Base-by-base conservation (phyloP, 108 stramenopile species). In the Pseudonitzschia multistriata region DNA sequence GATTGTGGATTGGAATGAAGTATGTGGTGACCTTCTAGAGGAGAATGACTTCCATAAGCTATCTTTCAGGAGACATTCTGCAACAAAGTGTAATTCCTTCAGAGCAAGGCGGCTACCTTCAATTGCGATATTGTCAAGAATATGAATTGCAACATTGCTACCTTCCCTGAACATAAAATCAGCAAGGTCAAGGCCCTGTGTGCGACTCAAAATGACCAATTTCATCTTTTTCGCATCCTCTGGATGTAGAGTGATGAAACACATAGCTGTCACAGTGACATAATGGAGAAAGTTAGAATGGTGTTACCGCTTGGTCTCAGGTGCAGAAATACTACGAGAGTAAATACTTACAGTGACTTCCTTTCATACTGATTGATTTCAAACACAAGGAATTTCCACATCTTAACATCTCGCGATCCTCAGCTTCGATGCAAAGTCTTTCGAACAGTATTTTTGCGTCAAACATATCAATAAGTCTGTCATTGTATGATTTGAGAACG, bases 161-260 rank as follows among this genome's bases (percentile, higher is more conserved):
- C 78, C 72, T 42, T 74, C 71, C 29, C 78, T 59, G 34, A 83
- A 78, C 78, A 74, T 73, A 48, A 68, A 79, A 48, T 83, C 82
- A 31, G 60, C 49, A 28, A 83, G 67, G 47, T 79, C 72, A n/a
- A 70, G 62, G 17, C 77, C 78, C 33, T 79, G 70, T 10, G 74
- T 79, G 3, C 73, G 67, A 47, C 74, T 79, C 34, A 83, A 55
- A 28, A 83, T 33, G 4, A 83, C 31, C 19, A 83, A 50, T 14
- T 67, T 39, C 74, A 83, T 66, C 25, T 40, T 56, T 50, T 39
- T 63, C 3, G 22, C 36, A 14, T 70, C 66, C 19, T 11, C 49
- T 25, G 47, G 45, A 52, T 79, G 24, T 8, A 48, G 29, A 5
- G 66, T 49, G 24, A 83, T 36, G 30, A 79, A 83, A 54, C 78